Base-by-base conservation (phyloP, 805 yeast species). In the Metschnikowia matae region DNA sequence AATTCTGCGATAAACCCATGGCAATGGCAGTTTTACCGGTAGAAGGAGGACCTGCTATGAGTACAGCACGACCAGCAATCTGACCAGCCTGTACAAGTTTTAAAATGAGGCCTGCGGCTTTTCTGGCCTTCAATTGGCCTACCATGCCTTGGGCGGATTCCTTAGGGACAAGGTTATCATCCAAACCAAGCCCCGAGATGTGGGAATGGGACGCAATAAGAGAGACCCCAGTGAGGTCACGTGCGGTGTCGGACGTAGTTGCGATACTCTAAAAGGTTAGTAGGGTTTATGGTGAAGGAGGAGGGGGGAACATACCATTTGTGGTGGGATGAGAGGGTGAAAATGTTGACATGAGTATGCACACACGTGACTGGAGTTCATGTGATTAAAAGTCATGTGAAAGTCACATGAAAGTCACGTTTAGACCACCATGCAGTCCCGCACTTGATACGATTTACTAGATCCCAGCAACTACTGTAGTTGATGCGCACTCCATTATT, bases 11-110 rank as follows among this genome's bases (percentile, higher is more conserved):
- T 38, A 87, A 76, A 15, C 97, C 99, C 86, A 90, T 87, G 13
- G 99, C 99, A 61, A 94, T 81, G 36, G 99, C 99, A 3, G 99
- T 94, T 69, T 94, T 94, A 69, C 99, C 99, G 0, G 99, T 94
- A 13, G 96, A 89, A 29, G 99, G 99, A 10, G 98, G 98, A 38
- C 99, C 99, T 0, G 99, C 98, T 53, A 94, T 78, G 55, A 94
- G 72, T 18, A 91, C 94, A 1, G 98, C 97, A 58, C 97, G 82
- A 26, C 99, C 99, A 20, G 98, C 97, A 69, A 94, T 92, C 57
- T 88, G 83, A 46, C 97, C 96, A 33, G 87, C 90, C 65, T 89
- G 90, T 53, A 94, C 89, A 89, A 94, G 85, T 71, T 88, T 91
- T 59, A 92, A 79, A 48, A 94, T 85, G 39, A 94, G 85, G 51